Evolutionary conservation across 192 early-diverging fungal species (phyloP).

Genomic region (Chytriomyces sp.): DNA sequence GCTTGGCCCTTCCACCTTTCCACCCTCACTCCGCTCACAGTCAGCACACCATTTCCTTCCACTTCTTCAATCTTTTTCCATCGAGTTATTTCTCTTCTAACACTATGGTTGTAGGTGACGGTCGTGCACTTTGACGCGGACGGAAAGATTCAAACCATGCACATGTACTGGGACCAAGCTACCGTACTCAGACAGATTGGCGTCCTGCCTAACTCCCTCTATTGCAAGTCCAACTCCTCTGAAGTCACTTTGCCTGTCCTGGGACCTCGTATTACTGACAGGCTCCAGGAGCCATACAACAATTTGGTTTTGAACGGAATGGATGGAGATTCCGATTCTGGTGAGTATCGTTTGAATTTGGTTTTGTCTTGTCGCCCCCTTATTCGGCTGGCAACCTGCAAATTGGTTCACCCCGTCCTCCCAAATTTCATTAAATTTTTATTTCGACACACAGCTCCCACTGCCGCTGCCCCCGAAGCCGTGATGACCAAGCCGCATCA

Average conservation of each 20-base stretch:
- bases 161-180: slow-evolving; percentile 62
- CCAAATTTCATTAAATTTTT: too few species aligned
- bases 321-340: too few species aligned
- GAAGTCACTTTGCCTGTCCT: slow-evolving; percentile 50
- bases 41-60: slow-evolving; percentile 17
- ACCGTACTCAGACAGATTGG: slow-evolving; percentile 50
- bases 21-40: not conserved
- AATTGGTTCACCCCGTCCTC: too few species aligned
- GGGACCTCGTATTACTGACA: slow-evolving; percentile 41
- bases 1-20: not conserved
- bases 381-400: not conserved
- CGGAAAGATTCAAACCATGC: slow-evolving; percentile 32
- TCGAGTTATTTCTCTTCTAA: not conserved
- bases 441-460: too few species aligned
- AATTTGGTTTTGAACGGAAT: not conserved
- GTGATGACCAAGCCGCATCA: too few species aligned
- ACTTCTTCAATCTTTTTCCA: not conserved
- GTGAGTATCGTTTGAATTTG: not conserved
- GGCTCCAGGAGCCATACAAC: slow-evolving; percentile 34
- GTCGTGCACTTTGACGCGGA: slow-evolving; percentile 35
- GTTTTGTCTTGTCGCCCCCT: not conserved
- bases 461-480: not conserved
- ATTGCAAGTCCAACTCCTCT: slow-evolving; percentile 52
- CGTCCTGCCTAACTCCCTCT: slow-evolving; percentile 43
- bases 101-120: slow-evolving; percentile 27